Base-by-base conservation (phyloP, 2,329 filamentous ascomycete genomes). In the Talaromyces sp. region DNA sequence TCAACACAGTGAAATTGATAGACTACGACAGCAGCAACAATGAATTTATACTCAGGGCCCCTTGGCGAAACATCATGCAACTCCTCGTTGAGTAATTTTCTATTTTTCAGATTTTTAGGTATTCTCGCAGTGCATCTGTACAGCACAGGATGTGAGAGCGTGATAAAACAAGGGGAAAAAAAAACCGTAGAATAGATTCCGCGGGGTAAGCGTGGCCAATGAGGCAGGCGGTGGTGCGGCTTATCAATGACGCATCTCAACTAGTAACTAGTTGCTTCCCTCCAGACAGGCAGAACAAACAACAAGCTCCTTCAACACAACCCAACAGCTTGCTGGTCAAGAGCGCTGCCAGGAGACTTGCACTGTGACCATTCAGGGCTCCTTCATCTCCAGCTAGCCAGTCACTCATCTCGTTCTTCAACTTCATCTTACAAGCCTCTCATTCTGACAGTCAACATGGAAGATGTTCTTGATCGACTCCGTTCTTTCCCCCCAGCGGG, bases 401-500 rank as follows among this genome's bases (percentile, higher is more conserved):
- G 9, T 39, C 31, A 22, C 33, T 10, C 2, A 37, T 10, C 7
- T 39, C 33, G 19, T 39, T n/a, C 22, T 39, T n/a, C 8, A 22
- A 11, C 52, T 37, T 24, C 11, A 9, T 16, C 24, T 33, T 33
- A 8, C 7, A 33, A 52, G n/a, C 14, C 19, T 19, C n/a, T 56
- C 33, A 16, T 56, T 24, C n/a, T 6, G n/a, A 37, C 3, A 16
- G 33, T 22, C 52, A 24, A 66, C 10, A 74, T 72, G 70, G 66
- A 69, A 43, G 74, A 78, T 19, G 59, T 79, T 37, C 72, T 81
- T 6, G 68, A 73, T 10, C 72, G 71, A 60, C 69, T 81, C 41
- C 73, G 78, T 41, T 72, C 77, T 9, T 80, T 81, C 39, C 79
- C 80, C 22, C 73, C 78, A 64, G 73, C 75, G 45, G 70, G 73